Percentiles rank a stretch among this genome's conserved stretches.
Conservation (phyloP, 1,284 basidiomycete genomes). For the Neolentinus lepideus region DNA sequence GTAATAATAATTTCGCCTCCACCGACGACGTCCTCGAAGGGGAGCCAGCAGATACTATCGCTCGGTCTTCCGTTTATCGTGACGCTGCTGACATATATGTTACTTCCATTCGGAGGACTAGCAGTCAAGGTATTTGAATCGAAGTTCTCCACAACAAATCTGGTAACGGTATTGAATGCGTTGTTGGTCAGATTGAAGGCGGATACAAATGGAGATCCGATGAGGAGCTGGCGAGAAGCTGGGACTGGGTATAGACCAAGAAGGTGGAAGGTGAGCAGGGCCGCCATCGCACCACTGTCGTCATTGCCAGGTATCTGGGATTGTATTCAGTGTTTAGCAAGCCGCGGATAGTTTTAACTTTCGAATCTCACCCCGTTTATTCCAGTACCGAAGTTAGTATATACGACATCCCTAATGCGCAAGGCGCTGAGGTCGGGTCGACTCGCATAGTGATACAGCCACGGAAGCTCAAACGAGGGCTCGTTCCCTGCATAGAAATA, state of each 20-base stretch:
- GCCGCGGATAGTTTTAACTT: background rate
- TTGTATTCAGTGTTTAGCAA: background rate
- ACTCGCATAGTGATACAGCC: constrained; percentile 33
- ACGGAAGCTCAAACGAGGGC: constrained; percentile 22
- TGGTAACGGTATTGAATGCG: constrained; percentile 30
- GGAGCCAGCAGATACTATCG: constrained; percentile 50
- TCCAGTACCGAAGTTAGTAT: constrained; percentile 34
- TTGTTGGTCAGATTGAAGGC: constrained; percentile 35
- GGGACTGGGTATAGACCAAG: constrained; percentile 51
- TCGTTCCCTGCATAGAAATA: background rate
- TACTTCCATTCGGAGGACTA: constrained; percentile 26
- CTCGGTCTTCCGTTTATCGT: constrained; percentile 25
- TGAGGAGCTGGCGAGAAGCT: constrained; percentile 28
- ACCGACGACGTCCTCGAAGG: constrained; percentile 62
- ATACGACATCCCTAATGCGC: constrained; percentile 30
- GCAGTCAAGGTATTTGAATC: constrained; percentile 26
- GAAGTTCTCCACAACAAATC: constrained; percentile 28
- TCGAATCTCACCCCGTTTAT: background rate
- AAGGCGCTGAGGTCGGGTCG: constrained; percentile 30
- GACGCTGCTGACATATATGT: constrained; percentile 31
- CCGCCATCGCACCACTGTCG: constrained; percentile 65
- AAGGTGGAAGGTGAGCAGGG: constrained; percentile 53
- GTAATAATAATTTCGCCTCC: constrained; percentile 58
- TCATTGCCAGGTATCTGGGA: constrained; percentile 41
- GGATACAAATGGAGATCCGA: constrained; percentile 33